A percentile compares a stretch with the other conserved stretches of the same genome.
Evolutionary conservation across 495 filamentous ascomycete genomes (phyloP).

Genomic region (Aspergillus funiculosus): DNA sequence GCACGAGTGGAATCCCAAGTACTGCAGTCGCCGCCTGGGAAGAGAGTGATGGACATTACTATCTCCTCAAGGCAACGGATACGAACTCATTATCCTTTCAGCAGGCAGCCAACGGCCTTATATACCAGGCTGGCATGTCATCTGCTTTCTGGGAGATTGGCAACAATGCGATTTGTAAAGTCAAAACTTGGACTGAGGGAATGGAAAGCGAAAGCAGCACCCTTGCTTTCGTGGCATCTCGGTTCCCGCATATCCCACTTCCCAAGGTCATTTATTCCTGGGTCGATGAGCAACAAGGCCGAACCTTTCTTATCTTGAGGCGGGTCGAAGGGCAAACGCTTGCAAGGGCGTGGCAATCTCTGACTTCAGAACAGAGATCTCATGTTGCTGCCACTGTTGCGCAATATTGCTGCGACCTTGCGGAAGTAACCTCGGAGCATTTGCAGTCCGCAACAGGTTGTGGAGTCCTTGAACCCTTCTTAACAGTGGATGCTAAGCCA

Average conservation of each 20-base stretch:
- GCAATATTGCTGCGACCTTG: conserved; percentile 3
- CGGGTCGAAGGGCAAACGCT: conserved; percentile 4
- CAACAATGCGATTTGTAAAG: conserved; percentile 2
- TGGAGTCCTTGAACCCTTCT: conserved; percentile 3
- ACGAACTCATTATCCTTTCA: neutral
- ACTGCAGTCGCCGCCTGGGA: no score
- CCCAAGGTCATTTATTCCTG: conserved; percentile 3
- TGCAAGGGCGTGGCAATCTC: neutral
- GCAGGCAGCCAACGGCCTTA: conserved; percentile 1
- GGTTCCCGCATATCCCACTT: conserved; percentile 1
- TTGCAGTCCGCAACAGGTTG: conserved; percentile 1
- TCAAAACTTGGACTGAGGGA: conserved; percentile 9
- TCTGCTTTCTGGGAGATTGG: conserved; percentile 11
- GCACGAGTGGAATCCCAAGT: no score
- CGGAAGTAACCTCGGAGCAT: neutral
- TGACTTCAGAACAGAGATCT: neutral
- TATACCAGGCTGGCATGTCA: conserved; percentile 10
- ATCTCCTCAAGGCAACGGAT: conserved; percentile 1
- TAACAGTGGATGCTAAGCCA: neutral
- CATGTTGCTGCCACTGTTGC: neutral
- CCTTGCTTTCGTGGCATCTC: conserved; percentile 5
- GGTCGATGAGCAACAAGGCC: neutral
- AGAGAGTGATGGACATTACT: conserved; percentile 4
- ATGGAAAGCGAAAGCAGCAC: conserved; percentile 12
- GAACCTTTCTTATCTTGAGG: neutral